phyloP scores from a whole-genome alignment of 148 eudicot species.

The Camellia lanceoleosa region DNA sequence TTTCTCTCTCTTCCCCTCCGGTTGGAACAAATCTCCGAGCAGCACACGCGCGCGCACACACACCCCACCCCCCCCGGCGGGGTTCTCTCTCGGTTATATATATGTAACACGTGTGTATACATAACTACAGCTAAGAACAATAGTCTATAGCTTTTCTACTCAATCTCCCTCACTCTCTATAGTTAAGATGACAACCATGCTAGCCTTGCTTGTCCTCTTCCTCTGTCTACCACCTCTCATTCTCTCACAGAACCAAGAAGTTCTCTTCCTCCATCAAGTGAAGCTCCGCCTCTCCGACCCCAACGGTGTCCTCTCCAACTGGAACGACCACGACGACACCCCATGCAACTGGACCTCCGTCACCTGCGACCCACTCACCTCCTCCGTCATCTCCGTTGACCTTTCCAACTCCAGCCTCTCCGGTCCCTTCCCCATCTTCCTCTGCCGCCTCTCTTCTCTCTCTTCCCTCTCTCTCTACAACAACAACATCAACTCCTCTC shows the following conservation, averaged over 20 bases:
- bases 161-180: too few species aligned
- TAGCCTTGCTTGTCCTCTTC: background rate
- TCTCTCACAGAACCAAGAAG: slow-evolving; percentile 35
- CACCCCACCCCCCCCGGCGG: too few species aligned
- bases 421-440: slow-evolving; percentile 34
- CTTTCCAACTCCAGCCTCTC: slow-evolving; percentile 27
- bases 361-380: slow-evolving; percentile 19
- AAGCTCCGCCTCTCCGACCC: slow-evolving; percentile 28
- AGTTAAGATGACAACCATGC: too few species aligned
- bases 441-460: slow-evolving; percentile 13
- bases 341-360: slow-evolving; percentile 52
- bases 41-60: too few species aligned
- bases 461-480: slow-evolving; percentile 27
- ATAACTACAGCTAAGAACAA: too few species aligned
- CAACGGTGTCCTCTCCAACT: slow-evolving; percentile 16
- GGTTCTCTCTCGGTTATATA: too few species aligned
- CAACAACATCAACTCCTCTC: slow-evolving; percentile 33
- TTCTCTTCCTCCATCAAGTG: slow-evolving; percentile 15
- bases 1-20: too few species aligned
- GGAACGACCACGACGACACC: slow-evolving; percentile 29
- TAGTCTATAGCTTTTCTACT: too few species aligned
- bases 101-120: too few species aligned
- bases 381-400: slow-evolving; percentile 22
- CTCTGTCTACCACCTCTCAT: background rate
- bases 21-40: too few species aligned